A percentile compares a stretch with the other conserved stretches of the same genome.
Conservation (phyloP, 805 yeast genomes). For the Candida nitratophila region DNA sequence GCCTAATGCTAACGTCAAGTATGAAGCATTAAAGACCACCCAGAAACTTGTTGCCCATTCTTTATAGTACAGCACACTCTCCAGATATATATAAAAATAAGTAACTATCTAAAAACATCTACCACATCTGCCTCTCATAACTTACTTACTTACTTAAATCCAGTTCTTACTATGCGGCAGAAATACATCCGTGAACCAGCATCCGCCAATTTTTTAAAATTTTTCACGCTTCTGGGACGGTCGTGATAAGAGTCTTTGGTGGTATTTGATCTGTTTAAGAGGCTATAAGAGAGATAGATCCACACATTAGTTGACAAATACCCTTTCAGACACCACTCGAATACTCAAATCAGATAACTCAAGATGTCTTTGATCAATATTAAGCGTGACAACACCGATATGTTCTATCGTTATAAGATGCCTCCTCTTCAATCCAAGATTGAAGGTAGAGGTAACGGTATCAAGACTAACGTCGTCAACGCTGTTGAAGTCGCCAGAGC, state of each 20-base stretch:
- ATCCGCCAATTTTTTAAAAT: no score
- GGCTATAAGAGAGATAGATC: no score
- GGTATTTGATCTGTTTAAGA: no score
- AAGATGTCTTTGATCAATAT: constrained; percentile 83
- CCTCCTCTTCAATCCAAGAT: constrained; percentile 95
- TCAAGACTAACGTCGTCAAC: constrained; percentile 89
- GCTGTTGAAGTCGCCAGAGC: constrained; percentile 92
- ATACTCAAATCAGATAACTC: not conserved
- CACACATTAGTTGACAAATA: no score
- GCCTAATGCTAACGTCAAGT: constrained; percentile 81
- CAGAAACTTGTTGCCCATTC: constrained; percentile 85
- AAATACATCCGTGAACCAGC: no score
- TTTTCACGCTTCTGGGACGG: no score
- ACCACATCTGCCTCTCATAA: no score
- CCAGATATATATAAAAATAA: not conserved
- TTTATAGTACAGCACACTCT: constrained; percentile 22
- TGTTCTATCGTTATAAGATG: constrained; percentile 99
- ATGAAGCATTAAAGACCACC: constrained; percentile 93
- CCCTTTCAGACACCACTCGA: no score
- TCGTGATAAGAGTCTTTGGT: no score
- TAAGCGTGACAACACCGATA: constrained; percentile 95
- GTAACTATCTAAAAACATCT: not conserved
- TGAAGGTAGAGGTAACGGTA: constrained; percentile 99
- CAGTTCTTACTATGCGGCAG: no score
- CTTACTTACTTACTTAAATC: no score